These are phyloP conservation scores for Pythium scleroteichum DNA, from an alignment of 352 stramenopile genomes.

Conservation along the genomic window DNA sequence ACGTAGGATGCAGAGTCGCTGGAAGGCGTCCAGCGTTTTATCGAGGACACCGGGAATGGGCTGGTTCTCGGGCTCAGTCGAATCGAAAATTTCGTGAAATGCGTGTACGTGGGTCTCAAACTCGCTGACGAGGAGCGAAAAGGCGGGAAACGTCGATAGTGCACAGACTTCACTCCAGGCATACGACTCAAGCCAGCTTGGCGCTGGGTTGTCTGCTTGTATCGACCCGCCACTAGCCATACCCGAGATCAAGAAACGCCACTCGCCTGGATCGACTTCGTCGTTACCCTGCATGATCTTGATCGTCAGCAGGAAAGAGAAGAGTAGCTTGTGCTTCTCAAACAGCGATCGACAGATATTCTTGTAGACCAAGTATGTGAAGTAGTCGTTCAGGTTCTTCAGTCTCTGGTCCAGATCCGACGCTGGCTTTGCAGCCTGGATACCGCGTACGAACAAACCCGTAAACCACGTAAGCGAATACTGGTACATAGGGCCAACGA, in stretches of 20 bases:
- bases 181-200: slow-evolving; percentile 69
- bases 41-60: slow-evolving; percentile 61
- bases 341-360: slow-evolving; percentile 94
- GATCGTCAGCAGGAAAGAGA: slow-evolving; percentile 90
- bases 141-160: slow-evolving; percentile 66
- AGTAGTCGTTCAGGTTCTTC: slow-evolving; percentile 90
- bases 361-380: slow-evolving; percentile 94
- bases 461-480: slow-evolving; percentile 95
- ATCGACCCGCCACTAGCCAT: slow-evolving; percentile 47
- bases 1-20: slow-evolving; percentile 80
- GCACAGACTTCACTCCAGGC: slow-evolving; percentile 80
- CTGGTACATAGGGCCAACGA: slow-evolving; percentile 91
- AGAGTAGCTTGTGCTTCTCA: slow-evolving; percentile 93
- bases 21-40: slow-evolving; percentile 72
- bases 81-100: slow-evolving; percentile 81
- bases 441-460: slow-evolving; percentile 89
- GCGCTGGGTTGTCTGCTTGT: slow-evolving; percentile 49
- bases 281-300: slow-evolving; percentile 89
- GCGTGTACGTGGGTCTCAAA: slow-evolving; percentile 50
- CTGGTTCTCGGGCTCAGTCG: slow-evolving; percentile 75
- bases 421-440: slow-evolving; percentile 72
- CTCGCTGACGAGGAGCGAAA: slow-evolving; percentile 52
- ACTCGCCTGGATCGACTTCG: slow-evolving; percentile 81
- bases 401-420: slow-evolving; percentile 74
- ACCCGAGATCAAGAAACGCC: slow-evolving; percentile 91